phyloP scores from a whole-genome alignment of 2,329 filamentous ascomycete genomes.

The Sporothrix mexicana region DNA sequence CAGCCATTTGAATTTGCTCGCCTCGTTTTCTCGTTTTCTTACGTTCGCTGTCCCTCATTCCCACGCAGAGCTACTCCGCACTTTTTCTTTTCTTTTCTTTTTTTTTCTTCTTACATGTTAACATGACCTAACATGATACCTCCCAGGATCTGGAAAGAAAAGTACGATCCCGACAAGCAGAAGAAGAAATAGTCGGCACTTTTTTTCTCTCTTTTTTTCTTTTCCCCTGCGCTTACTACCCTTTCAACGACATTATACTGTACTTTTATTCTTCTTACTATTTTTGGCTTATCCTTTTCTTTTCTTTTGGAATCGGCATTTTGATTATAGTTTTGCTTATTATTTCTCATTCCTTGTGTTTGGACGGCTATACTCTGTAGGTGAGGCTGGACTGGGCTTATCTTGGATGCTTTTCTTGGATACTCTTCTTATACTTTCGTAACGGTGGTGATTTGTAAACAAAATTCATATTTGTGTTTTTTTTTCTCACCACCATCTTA shows the following conservation, averaged over 20 bases:
- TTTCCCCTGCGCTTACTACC: not conserved
- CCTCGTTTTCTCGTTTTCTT: conserved; percentile 18
- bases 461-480: not conserved
- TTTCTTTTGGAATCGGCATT: not conserved
- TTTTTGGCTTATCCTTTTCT: not conserved
- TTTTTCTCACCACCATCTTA: not conserved
- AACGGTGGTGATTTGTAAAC: not conserved
- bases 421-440: not conserved
- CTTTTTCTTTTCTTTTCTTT: not conserved
- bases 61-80: not conserved
- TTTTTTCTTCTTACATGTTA: not conserved
- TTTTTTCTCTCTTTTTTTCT: not conserved
- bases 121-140: conserved; percentile 24
- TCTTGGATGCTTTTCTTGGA: not conserved
- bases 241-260: not conserved
- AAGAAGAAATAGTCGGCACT: conserved; percentile 44
- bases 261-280: not conserved
- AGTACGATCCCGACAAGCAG: conserved; percentile 69
- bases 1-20: not conserved
- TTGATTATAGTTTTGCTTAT: not conserved
- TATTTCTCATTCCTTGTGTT: too few species aligned
- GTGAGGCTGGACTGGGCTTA: not conserved
- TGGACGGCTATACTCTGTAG: not conserved
- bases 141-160: conserved; percentile 97
- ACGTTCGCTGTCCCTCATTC: not conserved